phyloP scores from a whole-genome alignment of 768 basidiomycete genomes.

The Calocybe indica region DNA sequence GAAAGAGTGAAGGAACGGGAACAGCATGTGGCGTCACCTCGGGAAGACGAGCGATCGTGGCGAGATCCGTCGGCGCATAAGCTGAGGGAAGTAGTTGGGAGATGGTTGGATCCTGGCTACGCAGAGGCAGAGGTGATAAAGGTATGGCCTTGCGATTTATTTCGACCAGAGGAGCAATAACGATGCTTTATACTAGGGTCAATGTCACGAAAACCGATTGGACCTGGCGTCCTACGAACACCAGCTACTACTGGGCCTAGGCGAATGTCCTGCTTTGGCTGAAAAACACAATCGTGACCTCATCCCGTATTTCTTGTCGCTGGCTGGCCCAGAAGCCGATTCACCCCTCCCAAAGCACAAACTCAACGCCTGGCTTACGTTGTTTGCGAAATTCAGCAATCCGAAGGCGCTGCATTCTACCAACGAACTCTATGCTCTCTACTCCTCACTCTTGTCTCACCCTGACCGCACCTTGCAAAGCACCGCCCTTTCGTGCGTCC shows the following conservation, averaged over 20 bases:
- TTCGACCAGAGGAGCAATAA: not conserved
- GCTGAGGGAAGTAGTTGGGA: conserved; percentile 38
- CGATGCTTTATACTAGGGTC: conserved; percentile 18
- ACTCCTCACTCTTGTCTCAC: conserved; percentile 73
- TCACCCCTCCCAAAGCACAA: conserved; percentile 51
- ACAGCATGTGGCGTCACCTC: not conserved
- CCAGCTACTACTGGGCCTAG: conserved; percentile 69
- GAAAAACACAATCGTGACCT: conserved; percentile 88
- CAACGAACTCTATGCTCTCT: conserved; percentile 57
- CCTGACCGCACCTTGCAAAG: conserved; percentile 78
- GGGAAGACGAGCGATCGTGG: conserved; percentile 77
- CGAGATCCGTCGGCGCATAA: conserved; percentile 70
- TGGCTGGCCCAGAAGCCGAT: conserved; percentile 32
- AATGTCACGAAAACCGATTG: conserved; percentile 45
- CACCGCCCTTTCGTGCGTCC: conserved; percentile 69
- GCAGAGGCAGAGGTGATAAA: conserved; percentile 22
- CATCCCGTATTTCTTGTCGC: conserved; percentile 72
- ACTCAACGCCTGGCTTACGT: conserved; percentile 70
- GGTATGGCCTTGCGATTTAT: conserved; percentile 22
- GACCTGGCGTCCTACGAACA: conserved; percentile 73
- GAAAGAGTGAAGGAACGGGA: conserved; percentile 15
- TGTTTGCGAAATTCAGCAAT: conserved; percentile 88
- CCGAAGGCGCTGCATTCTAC: conserved; percentile 83
- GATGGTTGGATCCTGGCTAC: conserved; percentile 37
- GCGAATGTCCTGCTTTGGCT: conserved; percentile 62